Conservation (phyloP, 441 rosid genomes). For the Mallotus repandus region DNA sequence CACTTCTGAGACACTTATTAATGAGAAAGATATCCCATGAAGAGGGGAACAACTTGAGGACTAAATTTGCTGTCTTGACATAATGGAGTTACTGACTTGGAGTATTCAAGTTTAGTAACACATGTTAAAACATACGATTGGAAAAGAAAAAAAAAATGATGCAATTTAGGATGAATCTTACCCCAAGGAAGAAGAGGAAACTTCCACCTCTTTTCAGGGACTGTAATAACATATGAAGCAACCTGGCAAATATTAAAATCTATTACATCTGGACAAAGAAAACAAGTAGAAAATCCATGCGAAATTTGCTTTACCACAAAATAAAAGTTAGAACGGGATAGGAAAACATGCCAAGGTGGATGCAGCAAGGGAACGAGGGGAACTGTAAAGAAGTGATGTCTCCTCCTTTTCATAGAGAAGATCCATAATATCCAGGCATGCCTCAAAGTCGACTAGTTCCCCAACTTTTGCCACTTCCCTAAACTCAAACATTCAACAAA, state of each 20-base stretch:
- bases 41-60: not conserved
- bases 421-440: conserved; percentile 85
- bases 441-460: conserved; percentile 61
- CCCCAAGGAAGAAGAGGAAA: conserved; percentile 86
- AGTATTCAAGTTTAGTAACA: no score
- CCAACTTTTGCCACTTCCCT: conserved; percentile 76
- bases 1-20: not conserved
- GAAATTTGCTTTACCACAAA: not conserved
- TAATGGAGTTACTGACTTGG: no score
- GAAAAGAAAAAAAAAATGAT: no score
- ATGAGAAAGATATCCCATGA: not conserved
- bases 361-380: conserved; percentile 67
- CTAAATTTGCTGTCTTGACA: not conserved
- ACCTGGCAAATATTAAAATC: conserved; percentile 48
- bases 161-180: conserved; percentile 24
- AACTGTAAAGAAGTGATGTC: conserved; percentile 43
- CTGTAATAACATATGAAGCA: conserved; percentile 62
- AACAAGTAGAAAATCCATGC: conserved; percentile 15
- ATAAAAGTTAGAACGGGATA: conserved; percentile 2
- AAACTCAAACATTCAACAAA: conserved; percentile 9
- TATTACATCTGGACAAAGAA: conserved; percentile 5
- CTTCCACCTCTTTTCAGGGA: conserved; percentile 66
- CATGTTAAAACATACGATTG: no score
- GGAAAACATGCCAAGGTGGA: conserved; percentile 56
- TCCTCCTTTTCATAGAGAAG: conserved; percentile 81